Percentiles rank a stretch among this genome's conserved stretches.
Evolutionary conservation across 331 rosid genomes (phyloP).

Genomic region (Quercus phellos): DNA sequence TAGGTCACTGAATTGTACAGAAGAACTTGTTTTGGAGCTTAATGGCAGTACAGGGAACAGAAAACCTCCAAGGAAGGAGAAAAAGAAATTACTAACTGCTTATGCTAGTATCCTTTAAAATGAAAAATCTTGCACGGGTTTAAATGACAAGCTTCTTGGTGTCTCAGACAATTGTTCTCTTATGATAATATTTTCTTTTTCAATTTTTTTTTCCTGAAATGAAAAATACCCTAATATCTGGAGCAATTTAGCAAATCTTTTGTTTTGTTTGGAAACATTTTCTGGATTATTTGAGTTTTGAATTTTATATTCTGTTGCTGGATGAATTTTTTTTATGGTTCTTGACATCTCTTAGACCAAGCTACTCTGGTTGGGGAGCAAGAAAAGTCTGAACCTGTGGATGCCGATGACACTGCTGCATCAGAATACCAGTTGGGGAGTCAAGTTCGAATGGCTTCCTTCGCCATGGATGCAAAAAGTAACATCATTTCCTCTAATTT

Average conservation of each 20-base stretch:
- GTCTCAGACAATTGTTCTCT: neutral
- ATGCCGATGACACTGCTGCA: constrained; percentile 35
- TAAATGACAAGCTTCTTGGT: neutral
- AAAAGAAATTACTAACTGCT: constrained; percentile 55
- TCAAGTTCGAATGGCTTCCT: constrained; percentile 34
- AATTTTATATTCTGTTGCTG: constrained; percentile 8
- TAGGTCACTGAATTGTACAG: constrained; percentile 47
- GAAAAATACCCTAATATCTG: neutral
- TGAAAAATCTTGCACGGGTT: constrained; percentile 13
- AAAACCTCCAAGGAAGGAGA: constrained; percentile 73
- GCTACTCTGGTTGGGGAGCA: constrained; percentile 40
- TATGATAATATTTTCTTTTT: neutral
- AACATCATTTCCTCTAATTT: constrained; percentile 12
- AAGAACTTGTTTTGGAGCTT: constrained; percentile 46
- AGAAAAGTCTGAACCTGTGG: constrained; percentile 48
- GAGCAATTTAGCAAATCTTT: neutral
- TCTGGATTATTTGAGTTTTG: constrained; percentile 1
- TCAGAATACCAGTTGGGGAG: constrained; percentile 36
- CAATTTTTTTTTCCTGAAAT: neutral
- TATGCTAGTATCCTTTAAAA: constrained; percentile 66
- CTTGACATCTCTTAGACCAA: constrained; percentile 58
- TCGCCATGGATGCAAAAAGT: constrained; percentile 30
- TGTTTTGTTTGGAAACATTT: neutral
- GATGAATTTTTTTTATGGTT: constrained; percentile 27
- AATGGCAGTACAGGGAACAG: constrained; percentile 50